Evolutionary conservation across 495 filamentous ascomycete species (phyloP).

Genomic region (Penicillium riverlandense): DNA sequence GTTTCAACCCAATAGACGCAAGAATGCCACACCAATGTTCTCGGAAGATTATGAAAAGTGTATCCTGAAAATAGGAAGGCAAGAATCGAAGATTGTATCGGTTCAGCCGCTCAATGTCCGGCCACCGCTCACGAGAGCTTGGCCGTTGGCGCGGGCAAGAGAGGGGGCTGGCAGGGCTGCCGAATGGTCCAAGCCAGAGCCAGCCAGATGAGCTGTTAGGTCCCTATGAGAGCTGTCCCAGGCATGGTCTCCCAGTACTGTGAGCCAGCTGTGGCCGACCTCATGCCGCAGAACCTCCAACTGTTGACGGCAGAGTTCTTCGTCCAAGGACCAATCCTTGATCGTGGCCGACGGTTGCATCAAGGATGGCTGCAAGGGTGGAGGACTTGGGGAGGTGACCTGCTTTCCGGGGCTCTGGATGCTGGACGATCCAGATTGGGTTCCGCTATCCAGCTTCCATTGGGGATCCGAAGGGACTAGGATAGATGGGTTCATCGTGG

Average conservation of each 20-base stretch:
- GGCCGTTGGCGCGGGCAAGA: constrained; percentile 33
- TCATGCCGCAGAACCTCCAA: constrained; percentile 79
- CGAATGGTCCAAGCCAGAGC: constrained; percentile 28
- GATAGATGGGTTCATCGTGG: constrained; percentile 21
- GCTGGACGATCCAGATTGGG: constrained; percentile 25
- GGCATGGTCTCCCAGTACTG: constrained; percentile 73
- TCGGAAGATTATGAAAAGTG: too few relatives aligned
- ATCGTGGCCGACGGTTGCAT: constrained; percentile 9
- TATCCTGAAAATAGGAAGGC: too few relatives aligned
- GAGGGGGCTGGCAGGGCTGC: constrained; percentile 29
- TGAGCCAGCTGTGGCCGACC: constrained; percentile 78
- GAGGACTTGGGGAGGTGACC: constrained; percentile 9
- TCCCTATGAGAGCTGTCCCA: constrained; percentile 39
- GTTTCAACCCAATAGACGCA: not conserved
- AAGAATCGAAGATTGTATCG: not conserved
- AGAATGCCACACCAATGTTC: too few relatives aligned
- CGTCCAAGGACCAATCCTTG: constrained; percentile 57
- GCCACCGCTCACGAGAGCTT: constrained; percentile 46
- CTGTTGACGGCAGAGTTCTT: constrained; percentile 76
- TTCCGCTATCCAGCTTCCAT: constrained; percentile 28
- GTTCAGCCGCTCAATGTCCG: constrained; percentile 35
- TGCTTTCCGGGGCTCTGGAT: constrained; percentile 16
- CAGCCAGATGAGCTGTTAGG: constrained; percentile 22
- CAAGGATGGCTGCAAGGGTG: constrained; percentile 8
- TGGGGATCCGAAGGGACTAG: constrained; percentile 25